Conservation (phyloP, 2,329 filamentous ascomycete species). For the Colletotrichum falcatum region DNA sequence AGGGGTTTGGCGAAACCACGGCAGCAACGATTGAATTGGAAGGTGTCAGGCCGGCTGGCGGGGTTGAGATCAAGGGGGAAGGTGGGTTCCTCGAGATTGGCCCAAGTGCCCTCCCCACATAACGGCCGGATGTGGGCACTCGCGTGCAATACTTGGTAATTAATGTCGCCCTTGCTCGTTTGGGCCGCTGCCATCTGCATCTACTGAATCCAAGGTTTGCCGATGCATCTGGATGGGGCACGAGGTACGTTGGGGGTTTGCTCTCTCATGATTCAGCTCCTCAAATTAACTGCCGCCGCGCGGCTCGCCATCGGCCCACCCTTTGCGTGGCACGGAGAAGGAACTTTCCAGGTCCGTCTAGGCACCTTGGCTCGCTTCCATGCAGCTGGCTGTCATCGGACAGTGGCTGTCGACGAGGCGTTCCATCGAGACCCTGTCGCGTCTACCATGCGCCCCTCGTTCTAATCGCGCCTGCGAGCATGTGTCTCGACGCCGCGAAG, state of each 20-base stretch:
- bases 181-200: not conserved
- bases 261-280: conserved; percentile 3
- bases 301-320: conserved; percentile 17
- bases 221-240: not conserved
- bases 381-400: conserved; percentile 13
- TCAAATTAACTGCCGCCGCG: conserved; percentile 8
- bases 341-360: conserved; percentile 13
- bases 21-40: conserved; percentile 18
- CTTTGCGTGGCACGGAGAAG: conserved; percentile 13
- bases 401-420: conserved; percentile 5
- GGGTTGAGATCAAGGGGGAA: not conserved
- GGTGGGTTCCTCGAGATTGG: conserved; percentile 4
- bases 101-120: conserved; percentile 2
- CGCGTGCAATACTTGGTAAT: not conserved
- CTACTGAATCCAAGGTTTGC: not conserved
- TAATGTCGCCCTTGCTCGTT: not conserved
- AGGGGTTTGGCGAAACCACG: conserved; percentile 21
- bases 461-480: conserved; percentile 21
- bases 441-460: conserved; percentile 10
- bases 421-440: not conserved
- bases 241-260: too few relatives aligned
- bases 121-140: not conserved
- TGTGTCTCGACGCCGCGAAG: conserved; percentile 24
- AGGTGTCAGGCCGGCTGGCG: conserved; percentile 4
- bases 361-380: conserved; percentile 1